Conservation (phyloP, 345 rosid species). For the Eucalyptus victrix region DNA sequence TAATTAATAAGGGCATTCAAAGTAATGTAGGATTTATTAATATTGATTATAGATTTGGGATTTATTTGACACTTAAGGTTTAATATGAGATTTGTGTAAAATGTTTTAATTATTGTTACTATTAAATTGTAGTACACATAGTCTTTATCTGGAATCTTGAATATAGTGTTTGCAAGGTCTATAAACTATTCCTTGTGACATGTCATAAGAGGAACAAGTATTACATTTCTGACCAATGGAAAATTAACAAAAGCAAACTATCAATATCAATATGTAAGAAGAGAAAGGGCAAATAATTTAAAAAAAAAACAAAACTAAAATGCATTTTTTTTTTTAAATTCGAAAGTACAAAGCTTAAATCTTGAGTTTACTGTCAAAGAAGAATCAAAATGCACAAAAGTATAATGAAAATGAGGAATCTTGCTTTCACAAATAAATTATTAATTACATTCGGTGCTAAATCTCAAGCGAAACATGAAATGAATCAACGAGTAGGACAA, state of each 20-base stretch:
- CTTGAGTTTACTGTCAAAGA: neutral
- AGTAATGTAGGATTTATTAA: no score
- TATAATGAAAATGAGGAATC: neutral
- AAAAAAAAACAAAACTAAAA: no score
- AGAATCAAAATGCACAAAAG: neutral
- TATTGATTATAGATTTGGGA: neutral
- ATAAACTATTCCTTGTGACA: neutral
- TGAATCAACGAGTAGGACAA: neutral
- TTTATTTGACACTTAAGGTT: neutral
- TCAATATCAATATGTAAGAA: neutral
- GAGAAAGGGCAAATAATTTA: neutral
- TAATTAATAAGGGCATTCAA: neutral
- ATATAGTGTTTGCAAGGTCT: neutral
- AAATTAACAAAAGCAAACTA: no score
- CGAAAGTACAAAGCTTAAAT: neutral
- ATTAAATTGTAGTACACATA: no score
- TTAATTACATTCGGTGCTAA: neutral
- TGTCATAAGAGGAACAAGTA: neutral
- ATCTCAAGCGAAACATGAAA: neutral
- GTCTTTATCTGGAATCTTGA: neutral
- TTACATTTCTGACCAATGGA: neutral
- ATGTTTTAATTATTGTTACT: no score
- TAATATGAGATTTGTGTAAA: neutral
- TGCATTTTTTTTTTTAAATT: neutral
- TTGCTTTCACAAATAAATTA: neutral